Evolutionary conservation across 768 basidiomycete species (phyloP).

Genomic region (Kwoniella shandongensis): DNA sequence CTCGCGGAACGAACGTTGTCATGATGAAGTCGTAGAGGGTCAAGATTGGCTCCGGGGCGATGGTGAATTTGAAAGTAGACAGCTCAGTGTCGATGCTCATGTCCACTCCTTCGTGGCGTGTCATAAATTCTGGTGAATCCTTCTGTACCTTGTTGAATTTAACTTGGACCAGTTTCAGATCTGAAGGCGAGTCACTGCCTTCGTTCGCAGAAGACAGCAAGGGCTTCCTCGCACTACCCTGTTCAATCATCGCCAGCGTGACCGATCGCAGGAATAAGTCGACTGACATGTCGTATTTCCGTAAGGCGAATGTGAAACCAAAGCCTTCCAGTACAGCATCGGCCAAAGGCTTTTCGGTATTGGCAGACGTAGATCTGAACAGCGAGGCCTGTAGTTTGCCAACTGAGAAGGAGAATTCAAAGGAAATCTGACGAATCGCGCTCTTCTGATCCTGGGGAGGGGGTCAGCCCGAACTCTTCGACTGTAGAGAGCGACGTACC

Average conservation of each 20-base stretch:
- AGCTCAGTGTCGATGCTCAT: constrained; percentile 82
- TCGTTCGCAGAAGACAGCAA: constrained; percentile 37
- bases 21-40: constrained; percentile 94
- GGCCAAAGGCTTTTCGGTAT: constrained; percentile 71
- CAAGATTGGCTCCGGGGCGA: constrained; percentile 85
- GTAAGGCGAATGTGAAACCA: constrained; percentile 67
- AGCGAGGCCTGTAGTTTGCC: constrained; percentile 76
- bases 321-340: constrained; percentile 78
- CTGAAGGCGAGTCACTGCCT: constrained; percentile 30
- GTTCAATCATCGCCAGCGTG: constrained; percentile 70
- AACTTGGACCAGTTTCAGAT: constrained; percentile 69
- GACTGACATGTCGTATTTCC: constrained; percentile 83
- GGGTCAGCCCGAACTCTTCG: constrained; percentile 32
- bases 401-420: constrained; percentile 85
- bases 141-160: constrained; percentile 76
- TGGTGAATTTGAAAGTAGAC: constrained; percentile 85
- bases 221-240: constrained; percentile 54
- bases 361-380: constrained; percentile 66
- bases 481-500: constrained; percentile 56
- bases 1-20: constrained; percentile 80
- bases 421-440: constrained; percentile 62
- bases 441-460: constrained; percentile 53
- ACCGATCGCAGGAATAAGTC: constrained; percentile 76
- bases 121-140: constrained; percentile 79
- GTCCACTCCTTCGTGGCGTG: constrained; percentile 77